phyloP scores from a whole-genome alignment of 2,329 filamentous ascomycete genomes.

The Aspergillus aculeatus region DNA sequence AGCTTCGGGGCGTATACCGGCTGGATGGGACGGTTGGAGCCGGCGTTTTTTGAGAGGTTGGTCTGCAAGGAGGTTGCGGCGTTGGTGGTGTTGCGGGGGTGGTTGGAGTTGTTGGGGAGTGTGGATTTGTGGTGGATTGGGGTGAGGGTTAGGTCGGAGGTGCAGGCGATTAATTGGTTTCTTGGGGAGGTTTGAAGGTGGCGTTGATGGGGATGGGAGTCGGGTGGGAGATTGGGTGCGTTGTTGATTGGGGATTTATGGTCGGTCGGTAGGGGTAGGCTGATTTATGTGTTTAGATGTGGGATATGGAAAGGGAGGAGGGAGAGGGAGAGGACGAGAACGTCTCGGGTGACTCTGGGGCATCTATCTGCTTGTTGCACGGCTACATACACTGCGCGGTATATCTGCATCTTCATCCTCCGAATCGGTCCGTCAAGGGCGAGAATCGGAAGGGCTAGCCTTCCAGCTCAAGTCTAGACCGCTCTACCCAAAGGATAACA shows the following conservation, averaged over 20 bases:
- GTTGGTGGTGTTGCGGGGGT: conserved; percentile 36
- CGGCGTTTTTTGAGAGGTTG: conserved; percentile 30
- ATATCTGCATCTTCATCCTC: no score
- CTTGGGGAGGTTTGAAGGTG: no score
- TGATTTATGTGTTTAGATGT: no score
- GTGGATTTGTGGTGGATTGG: conserved; percentile 32
- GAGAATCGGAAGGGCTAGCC: no score
- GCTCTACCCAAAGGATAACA: neutral
- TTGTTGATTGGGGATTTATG: neutral
- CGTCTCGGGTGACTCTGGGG: no score
- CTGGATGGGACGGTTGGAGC: conserved; percentile 37
- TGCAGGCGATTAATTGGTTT: conserved; percentile 39
- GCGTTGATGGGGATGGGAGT: conserved; percentile 23
- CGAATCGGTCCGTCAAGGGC: no score
- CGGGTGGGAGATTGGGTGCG: neutral
- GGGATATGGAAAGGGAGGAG: no score
- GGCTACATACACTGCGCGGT: no score
- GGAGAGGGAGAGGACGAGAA: no score
- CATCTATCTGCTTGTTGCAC: no score
- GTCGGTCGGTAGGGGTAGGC: no score
- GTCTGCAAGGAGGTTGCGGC: conserved; percentile 32
- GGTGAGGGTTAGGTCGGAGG: conserved; percentile 33
- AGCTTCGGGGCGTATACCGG: conserved; percentile 28
- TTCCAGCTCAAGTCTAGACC: neutral
- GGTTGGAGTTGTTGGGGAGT: conserved; percentile 33